These are phyloP conservation scores for Thraustotheca clavata DNA, from an alignment of 352 stramenopile species.

Conservation along the genomic window DNA sequence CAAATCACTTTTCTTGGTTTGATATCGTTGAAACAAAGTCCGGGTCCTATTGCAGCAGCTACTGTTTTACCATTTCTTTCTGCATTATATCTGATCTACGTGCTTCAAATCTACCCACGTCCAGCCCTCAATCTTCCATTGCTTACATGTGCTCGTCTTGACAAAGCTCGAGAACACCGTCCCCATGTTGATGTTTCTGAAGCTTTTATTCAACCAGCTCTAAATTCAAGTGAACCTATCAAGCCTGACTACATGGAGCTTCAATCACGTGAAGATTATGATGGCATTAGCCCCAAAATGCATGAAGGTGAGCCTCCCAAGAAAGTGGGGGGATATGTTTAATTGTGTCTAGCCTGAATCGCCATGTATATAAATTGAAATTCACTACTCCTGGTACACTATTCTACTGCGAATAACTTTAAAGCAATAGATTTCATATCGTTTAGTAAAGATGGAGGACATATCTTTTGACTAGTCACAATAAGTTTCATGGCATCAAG, in stretches of 20 bases:
- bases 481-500: neutral
- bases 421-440: too few species aligned
- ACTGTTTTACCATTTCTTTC: constrained; percentile 64
- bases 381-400: too few species aligned
- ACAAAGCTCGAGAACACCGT: constrained; percentile 46
- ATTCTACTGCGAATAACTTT: too few species aligned
- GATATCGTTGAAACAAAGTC: constrained; percentile 65
- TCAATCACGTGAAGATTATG: neutral
- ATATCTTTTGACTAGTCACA: too few species aligned
- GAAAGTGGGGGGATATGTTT: neutral
- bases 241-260: constrained; percentile 55
- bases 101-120: constrained; percentile 55
- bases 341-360: constrained; percentile 3
- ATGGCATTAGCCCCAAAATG: neutral
- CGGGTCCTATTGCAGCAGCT: constrained; percentile 42
- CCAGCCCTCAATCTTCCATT: constrained; percentile 60
- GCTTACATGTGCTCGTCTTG: constrained; percentile 63
- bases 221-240: constrained; percentile 46
- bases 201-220: constrained; percentile 58
- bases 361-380: too few species aligned
- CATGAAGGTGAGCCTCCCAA: neutral
- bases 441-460: too few species aligned
- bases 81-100: constrained; percentile 57
- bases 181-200: constrained; percentile 41
- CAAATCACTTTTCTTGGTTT: constrained; percentile 70